Evolutionary conservation across 768 basidiomycete species (phyloP).

Genomic region (Psilocybe cyanescens): DNA sequence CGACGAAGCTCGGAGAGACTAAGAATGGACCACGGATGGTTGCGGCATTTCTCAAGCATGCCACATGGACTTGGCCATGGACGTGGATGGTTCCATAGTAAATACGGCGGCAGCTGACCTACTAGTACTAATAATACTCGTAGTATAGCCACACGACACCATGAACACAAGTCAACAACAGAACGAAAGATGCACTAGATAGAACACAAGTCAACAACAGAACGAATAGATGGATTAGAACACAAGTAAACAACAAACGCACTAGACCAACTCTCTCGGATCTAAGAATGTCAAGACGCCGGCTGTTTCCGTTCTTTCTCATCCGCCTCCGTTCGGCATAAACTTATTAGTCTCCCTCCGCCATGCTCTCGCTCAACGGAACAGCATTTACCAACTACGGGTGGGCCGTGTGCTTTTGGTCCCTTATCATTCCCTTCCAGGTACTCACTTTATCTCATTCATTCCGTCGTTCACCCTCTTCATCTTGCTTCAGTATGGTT

Average conservation of each 20-base stretch:
- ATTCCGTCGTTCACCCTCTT: neutral
- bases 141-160: no score
- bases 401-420: slow-evolving; percentile 69
- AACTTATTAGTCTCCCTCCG: neutral
- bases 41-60: neutral
- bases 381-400: slow-evolving; percentile 61
- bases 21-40: neutral
- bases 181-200: no score
- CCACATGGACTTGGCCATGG: neutral
- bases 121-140: no score
- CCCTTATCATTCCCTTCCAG: slow-evolving; percentile 65
- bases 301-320: slow-evolving; percentile 7
- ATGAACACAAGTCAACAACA: no score
- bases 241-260: no score
- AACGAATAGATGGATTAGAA: no score
- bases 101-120: slow-evolving; percentile 2
- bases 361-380: slow-evolving; percentile 24
- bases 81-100: neutral
- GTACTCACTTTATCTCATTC: slow-evolving; percentile 24
- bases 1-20: slow-evolving; percentile 7
- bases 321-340: neutral
- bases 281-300: neutral
- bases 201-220: no score
- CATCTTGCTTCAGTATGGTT: slow-evolving; percentile 67
- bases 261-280: no score